phyloP scores from a whole-genome alignment of 768 basidiomycete genomes.

The Boletus tylopilopsis region DNA sequence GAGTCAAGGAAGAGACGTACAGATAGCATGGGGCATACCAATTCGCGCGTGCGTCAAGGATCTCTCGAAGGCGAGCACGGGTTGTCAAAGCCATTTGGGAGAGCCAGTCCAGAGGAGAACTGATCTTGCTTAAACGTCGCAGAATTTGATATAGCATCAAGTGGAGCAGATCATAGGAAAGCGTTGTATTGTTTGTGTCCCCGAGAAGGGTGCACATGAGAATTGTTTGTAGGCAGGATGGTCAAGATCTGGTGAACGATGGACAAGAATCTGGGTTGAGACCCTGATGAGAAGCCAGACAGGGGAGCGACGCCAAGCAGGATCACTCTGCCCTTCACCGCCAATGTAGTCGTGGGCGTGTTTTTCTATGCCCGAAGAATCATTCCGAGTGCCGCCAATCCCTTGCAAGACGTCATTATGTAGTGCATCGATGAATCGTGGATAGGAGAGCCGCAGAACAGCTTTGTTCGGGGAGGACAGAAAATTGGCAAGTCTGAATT shows the following conservation, averaged over 20 bases:
- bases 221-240: not conserved
- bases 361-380: too few relatives aligned
- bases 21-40: too few relatives aligned
- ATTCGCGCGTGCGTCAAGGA: too few relatives aligned
- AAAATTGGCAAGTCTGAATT: not conserved
- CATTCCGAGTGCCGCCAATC: not conserved
- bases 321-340: too few relatives aligned
- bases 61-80: too few relatives aligned
- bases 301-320: too few relatives aligned
- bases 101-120: too few relatives aligned
- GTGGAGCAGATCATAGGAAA: slow-evolving; percentile 22
- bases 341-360: too few relatives aligned
- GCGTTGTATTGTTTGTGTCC: slow-evolving; percentile 8
- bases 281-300: not conserved
- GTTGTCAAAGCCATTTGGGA: too few relatives aligned
- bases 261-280: not conserved
- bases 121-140: slow-evolving; percentile 18
- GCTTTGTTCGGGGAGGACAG: not conserved
- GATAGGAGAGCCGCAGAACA: not conserved
- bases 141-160: slow-evolving; percentile 21
- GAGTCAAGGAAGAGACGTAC: too few relatives aligned
- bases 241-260: not conserved
- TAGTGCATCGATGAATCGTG: not conserved
- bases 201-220: slow-evolving; percentile 28
- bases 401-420: not conserved